phyloP scores from a whole-genome alignment of 1,139 yeast genomes.

The Kazachstania sp. region DNA sequence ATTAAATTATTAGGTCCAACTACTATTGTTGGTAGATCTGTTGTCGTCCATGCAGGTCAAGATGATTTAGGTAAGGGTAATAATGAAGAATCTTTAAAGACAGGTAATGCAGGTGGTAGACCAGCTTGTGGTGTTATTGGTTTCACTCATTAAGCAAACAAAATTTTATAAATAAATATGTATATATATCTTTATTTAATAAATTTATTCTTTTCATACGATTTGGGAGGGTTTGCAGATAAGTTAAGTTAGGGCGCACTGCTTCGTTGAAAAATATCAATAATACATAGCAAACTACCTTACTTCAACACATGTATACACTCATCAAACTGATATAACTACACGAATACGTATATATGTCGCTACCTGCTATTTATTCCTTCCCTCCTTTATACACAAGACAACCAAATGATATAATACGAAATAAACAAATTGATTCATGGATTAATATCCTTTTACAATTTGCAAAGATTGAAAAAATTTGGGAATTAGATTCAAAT shows the following conservation, averaged over 20 bases:
- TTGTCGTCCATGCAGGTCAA: slow-evolving; percentile 88
- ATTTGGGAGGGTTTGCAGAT: not conserved
- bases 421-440: slow-evolving; percentile 56
- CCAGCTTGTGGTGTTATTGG: slow-evolving; percentile 99
- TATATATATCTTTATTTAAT: not conserved
- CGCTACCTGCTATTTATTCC: slow-evolving; percentile 61
- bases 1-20: slow-evolving; percentile 76
- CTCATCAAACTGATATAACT: no score
- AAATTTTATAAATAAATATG: not conserved
- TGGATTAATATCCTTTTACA: slow-evolving; percentile 51
- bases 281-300: no score
- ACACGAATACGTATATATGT: no score
- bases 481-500: slow-evolving; percentile 37
- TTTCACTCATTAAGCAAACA: slow-evolving; percentile 36
- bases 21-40: slow-evolving; percentile 90
- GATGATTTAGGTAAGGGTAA: slow-evolving; percentile 98
- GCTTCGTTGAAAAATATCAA: no score
- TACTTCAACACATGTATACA: no score
- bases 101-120: slow-evolving; percentile 98
- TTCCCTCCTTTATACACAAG: slow-evolving; percentile 90
- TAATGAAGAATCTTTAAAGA: slow-evolving; percentile 83
- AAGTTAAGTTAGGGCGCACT: no score
- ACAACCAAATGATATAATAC: slow-evolving; percentile 76
- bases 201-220: not conserved
- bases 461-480: slow-evolving; percentile 50